Conservation (phyloP, 2,329 filamentous ascomycete species). For the Diaporthe vaccinii region DNA sequence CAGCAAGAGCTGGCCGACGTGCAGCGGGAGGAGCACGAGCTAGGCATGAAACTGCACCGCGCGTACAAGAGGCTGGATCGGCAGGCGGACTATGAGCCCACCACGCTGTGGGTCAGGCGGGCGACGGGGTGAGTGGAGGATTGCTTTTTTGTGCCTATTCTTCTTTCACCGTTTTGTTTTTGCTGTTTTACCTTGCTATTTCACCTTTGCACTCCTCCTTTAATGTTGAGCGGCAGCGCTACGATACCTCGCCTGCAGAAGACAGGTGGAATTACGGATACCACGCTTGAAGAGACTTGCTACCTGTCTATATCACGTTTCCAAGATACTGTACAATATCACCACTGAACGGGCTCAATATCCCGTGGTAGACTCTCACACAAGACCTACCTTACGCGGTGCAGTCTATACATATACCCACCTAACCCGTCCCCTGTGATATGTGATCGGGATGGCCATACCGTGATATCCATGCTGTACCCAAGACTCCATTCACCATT, state of each 20-base stretch:
- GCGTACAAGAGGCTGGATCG: conserved; percentile 82
- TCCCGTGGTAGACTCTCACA: neutral
- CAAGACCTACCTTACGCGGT: neutral
- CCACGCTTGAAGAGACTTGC: conserved; percentile 9
- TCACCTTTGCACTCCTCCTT: neutral
- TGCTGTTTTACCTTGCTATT: conserved; percentile 6
- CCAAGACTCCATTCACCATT: neutral
- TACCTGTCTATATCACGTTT: conserved; percentile 32
- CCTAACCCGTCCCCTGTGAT: conserved; percentile 8
- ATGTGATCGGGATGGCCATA: conserved; percentile 36
- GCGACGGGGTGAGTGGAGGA: conserved; percentile 66
- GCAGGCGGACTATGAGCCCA: conserved; percentile 73
- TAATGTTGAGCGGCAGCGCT: conserved; percentile 10
- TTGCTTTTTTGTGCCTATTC: neutral
- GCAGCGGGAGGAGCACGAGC: conserved; percentile 81
- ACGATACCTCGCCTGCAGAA: conserved; percentile 23
- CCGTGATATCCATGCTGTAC: conserved; percentile 34
- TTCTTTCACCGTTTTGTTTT: neutral
- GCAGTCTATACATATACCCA: neutral
- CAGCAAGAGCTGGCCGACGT: conserved; percentile 79
- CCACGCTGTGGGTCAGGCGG: conserved; percentile 82
- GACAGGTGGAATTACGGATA: conserved; percentile 15
- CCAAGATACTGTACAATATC: conserved; percentile 32
- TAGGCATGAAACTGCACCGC: conserved; percentile 80
- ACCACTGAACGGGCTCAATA: neutral